Conservation (phyloP, 805 yeast species). For the Candida manassasensis region DNA sequence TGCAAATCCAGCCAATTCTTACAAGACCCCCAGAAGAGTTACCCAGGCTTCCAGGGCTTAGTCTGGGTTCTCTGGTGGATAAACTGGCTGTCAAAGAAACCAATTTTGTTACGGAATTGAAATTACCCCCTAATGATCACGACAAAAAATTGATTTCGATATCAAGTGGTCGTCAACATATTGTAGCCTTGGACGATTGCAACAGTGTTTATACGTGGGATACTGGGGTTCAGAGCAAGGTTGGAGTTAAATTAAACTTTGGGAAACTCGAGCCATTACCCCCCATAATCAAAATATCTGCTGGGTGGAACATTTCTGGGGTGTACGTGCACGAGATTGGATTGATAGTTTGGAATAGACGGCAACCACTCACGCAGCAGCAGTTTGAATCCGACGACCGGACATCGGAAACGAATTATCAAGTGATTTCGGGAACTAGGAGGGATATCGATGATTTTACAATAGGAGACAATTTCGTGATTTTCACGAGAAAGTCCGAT, state of each 20-base stretch:
- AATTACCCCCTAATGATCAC: conserved; percentile 13
- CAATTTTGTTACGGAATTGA: conserved; percentile 21
- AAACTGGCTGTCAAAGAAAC: conserved; percentile 13
- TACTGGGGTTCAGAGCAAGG: conserved; percentile 21
- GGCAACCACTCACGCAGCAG: conserved; percentile 20
- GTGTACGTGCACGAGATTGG: conserved; percentile 48
- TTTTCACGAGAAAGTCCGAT: conserved; percentile 40
- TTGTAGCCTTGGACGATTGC: conserved; percentile 51
- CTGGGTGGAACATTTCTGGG: conserved; percentile 66
- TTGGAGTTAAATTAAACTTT: conserved; percentile 44
- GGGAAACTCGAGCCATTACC: conserved; percentile 15
- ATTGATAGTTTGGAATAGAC: conserved; percentile 51
- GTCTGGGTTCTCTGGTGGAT: not conserved
- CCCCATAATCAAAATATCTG: conserved; percentile 29
- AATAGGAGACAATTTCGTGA: conserved; percentile 48
- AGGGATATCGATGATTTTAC: conserved; percentile 47
- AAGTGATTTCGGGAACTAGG: conserved; percentile 38
- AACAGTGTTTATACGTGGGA: conserved; percentile 64
- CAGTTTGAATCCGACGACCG: conserved; percentile 13
- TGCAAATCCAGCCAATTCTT: conserved; percentile 14
- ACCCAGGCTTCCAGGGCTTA: conserved; percentile 8
- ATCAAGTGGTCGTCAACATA: conserved; percentile 61
- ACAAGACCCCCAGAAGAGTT: conserved; percentile 19
- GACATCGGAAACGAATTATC: conserved; percentile 31
- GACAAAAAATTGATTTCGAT: conserved; percentile 39